Base-by-base conservation (phyloP, 2,329 filamentous ascomycete genomes). In the Penicillium vulpinum region DNA sequence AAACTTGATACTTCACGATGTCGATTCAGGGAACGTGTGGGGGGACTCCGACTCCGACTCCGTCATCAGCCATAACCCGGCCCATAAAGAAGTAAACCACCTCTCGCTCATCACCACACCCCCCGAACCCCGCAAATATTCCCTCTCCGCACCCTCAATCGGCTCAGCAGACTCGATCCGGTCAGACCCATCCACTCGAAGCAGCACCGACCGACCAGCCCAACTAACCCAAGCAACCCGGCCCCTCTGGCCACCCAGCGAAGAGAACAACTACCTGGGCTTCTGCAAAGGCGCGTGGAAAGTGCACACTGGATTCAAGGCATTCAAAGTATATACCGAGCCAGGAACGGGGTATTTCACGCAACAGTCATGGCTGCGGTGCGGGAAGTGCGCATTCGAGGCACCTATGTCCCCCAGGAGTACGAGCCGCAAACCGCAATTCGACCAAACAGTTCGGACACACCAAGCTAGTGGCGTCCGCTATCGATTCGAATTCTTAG, bases 271-370 rank as follows among this genome's bases (percentile, higher is more conserved):
- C 13, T 75, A 68, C 36, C 66, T 69, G 0, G 73, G 73, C 4
- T 80, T 80, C 68, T 81, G 79, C 70, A 79, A 79, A 67, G 73
- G 74, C 10, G 77, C 77, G 5, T 78, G 74, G 72, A 75, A 71
- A 46, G 66, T 75, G 10, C 72, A 76, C 28, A 53, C 52, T 15
- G 61, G 62, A 1, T 54, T 63, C 6, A 46, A 51, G 7, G 59
- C 51, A 13, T 62, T 64, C 51, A 62, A 56, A 44, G 43, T 62
- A n/a, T 57, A 60, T 44, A 41, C 40, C 2, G 59, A 60, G 13
- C 59, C 61, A 0, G 55, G 51, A 7, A 33, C 47, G 11, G 62
- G 61, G 9, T 63, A 51, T 31, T 76, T 65, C 62, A 69, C 31
- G 16, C 64, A 61, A 64, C 67, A 58, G 59, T 61, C 57, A 13